Evolutionary conservation across 148 eudicot species (phyloP).

Genomic region (Amaranthus hypochondriacus): DNA sequence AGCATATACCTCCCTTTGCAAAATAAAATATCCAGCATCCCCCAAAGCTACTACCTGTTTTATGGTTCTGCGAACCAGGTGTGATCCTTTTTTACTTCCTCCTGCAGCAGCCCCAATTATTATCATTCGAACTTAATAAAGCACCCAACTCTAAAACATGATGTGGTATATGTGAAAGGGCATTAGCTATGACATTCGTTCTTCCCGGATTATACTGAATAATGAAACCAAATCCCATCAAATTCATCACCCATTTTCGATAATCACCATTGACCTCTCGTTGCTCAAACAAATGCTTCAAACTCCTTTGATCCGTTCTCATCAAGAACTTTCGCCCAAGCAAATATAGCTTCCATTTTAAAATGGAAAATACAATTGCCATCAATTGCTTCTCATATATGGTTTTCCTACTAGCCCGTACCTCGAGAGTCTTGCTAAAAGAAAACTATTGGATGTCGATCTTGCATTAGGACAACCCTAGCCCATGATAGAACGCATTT

Average conservation of each 20-base stretch:
- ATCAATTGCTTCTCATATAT: neutral
- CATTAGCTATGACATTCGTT: too few species aligned
- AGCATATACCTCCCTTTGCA: too few species aligned
- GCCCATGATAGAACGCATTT: neutral
- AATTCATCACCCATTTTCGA: neutral
- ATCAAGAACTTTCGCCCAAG: neutral
- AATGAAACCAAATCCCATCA: too few species aligned
- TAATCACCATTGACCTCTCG: neutral
- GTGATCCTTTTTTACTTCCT: too few species aligned
- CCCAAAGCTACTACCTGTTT: too few species aligned
- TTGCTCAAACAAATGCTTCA: neutral
- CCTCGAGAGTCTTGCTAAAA: neutral
- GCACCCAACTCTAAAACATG: too few species aligned
- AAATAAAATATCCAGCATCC: too few species aligned
- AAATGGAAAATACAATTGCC: neutral
- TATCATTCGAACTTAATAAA: too few species aligned
- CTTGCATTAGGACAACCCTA: neutral
- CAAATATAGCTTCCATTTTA: slow-evolving; percentile 2
- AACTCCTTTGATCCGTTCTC: neutral
- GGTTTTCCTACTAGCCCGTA: neutral
- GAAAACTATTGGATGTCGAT: neutral
- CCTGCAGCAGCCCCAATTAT: too few species aligned
- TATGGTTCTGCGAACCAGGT: too few species aligned
- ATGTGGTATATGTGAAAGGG: too few species aligned
- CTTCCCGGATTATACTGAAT: too few species aligned